Evolutionary conservation across 768 basidiomycete species (phyloP).

Genomic region (Vishniacozyma victoriae): DNA sequence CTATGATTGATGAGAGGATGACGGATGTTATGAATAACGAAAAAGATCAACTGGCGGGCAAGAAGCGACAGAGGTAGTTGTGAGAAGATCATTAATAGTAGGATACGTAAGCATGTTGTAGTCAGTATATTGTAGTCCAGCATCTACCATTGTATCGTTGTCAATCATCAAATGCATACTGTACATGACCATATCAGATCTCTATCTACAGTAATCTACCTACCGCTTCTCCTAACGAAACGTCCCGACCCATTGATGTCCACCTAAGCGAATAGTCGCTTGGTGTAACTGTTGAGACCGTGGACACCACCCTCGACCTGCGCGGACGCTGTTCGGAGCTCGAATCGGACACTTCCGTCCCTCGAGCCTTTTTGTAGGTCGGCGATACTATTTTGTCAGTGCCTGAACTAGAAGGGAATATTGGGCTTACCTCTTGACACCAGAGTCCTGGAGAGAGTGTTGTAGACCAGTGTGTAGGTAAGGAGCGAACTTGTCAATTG

Average conservation of each 20-base stretch:
- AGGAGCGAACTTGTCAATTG: slow-evolving; percentile 84
- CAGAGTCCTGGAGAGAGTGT: slow-evolving; percentile 91
- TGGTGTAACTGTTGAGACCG: slow-evolving; percentile 83
- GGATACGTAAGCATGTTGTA: no score
- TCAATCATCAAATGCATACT: no score
- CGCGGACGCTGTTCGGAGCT: slow-evolving; percentile 87
- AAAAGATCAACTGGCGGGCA: slow-evolving; percentile 4
- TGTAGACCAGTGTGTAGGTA: slow-evolving; percentile 55
- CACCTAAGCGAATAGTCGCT: slow-evolving; percentile 43
- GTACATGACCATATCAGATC: no score
- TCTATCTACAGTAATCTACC: no score
- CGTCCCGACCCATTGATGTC: no score
- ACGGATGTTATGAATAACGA: slow-evolving; percentile 35
- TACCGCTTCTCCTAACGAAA: no score
- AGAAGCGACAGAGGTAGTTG: slow-evolving; percentile 11
- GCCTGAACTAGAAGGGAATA: background rate
- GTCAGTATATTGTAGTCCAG: no score
- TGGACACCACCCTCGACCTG: slow-evolving; percentile 95
- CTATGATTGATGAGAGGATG: slow-evolving; percentile 37
- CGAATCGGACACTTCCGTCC: slow-evolving; percentile 71
- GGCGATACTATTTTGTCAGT: slow-evolving; percentile 48
- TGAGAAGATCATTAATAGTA: no score
- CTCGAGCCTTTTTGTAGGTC: slow-evolving; percentile 64
- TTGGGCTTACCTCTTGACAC: slow-evolving; percentile 55
- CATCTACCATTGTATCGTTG: no score